Evolutionary conservation across 2,329 filamentous ascomycete genomes (phyloP), one percentile per base, ranked within the genome.

Genomic region (Fusarium pseudonygamai): DNA sequence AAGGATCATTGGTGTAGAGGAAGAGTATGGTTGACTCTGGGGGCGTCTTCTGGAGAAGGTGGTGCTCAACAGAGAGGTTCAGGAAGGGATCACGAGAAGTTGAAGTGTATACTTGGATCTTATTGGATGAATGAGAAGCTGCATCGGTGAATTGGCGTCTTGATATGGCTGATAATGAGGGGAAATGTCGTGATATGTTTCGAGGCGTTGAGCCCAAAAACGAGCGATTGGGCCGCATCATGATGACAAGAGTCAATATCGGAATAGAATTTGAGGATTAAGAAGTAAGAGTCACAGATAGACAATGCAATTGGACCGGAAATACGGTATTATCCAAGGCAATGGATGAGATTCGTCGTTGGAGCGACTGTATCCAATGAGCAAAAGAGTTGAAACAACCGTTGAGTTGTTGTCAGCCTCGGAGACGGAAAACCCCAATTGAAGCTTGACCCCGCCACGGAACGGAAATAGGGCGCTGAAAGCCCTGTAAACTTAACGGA

Each of bases 61-160:
- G 92, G 81, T 98, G 94, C 85, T 99, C 96, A 77, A 98, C 92
- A 37, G 95, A 95, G 65, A 99, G 93, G 83, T 99, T 99, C 77
- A 97, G 85, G 81, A 93, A 96, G 9, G 96, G 95, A 79, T 97
- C 89, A 57, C 83, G 84, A 62, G 90, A 93, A 69, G 84, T 84
- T 16, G 93, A 95, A 68, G 90, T 85, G 83, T 94, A 95, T 75
- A 95, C 87, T 74, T 96, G 93, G 22, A 87, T 82, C 71, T 82
- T 84, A 77, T 84, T 85, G 24, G 83, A 78, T n/a, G 85, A 79
- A 68, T 85, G 74, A 3, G 84, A 80, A 30, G 84, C 82, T 22
- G 82, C 79, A 14, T 82, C 80, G 58, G 79, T 80, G 32, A 83
- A 86, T 76, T 80, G 79, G 55, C 69, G 66, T 40, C 73, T 74